phyloP scores from a whole-genome alignment of 257 asterid species.

The Capsicum pubescens region DNA sequence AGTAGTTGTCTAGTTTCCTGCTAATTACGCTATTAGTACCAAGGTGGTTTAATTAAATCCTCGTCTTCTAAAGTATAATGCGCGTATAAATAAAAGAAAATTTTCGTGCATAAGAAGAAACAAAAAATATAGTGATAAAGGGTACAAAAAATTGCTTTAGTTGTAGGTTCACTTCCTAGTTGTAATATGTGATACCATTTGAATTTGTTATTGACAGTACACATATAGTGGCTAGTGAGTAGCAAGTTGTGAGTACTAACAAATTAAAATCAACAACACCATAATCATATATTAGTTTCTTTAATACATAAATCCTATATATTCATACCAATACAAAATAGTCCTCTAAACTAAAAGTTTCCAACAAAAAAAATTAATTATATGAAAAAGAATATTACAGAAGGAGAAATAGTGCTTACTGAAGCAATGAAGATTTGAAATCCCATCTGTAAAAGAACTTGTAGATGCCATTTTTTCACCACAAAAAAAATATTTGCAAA shows the following conservation, averaged over 20 bases:
- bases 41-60: neutral
- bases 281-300: too few species aligned
- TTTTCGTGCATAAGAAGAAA: neutral
- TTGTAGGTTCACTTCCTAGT: neutral
- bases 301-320: too few species aligned
- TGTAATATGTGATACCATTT: neutral
- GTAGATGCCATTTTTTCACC: neutral
- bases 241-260: neutral
- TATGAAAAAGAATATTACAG: neutral
- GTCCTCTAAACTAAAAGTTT: neutral
- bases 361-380: neutral
- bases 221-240: too few species aligned
- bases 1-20: neutral
- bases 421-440: neutral
- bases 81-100: neutral
- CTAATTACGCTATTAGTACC: neutral
- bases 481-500: neutral
- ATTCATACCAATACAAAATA: neutral
- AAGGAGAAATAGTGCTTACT: neutral
- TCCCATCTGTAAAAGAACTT: neutral
- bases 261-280: too few species aligned
- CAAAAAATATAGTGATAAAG: neutral
- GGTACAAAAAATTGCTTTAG: neutral
- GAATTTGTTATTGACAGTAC: neutral
- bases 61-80: neutral